Percentiles rank a stretch among this genome's conserved stretches.
phyloP scores from a whole-genome alignment of 257 asterid genomes.

The Scutellaria barbata region DNA sequence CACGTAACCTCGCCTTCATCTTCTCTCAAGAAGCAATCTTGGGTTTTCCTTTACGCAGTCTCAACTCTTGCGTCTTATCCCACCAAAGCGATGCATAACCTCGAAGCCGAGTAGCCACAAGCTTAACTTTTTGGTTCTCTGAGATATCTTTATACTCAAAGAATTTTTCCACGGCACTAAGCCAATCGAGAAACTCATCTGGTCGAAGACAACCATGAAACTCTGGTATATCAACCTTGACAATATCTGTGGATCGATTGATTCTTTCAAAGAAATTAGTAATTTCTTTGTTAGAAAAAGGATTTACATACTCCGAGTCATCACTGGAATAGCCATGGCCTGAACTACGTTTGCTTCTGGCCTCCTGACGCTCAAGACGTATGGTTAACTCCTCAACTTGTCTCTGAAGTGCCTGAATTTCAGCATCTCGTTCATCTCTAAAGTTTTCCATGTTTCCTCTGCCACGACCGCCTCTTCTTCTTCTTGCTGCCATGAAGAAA shows the following conservation, averaged over 20 bases:
- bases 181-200: conserved; percentile 26
- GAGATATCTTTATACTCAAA: conserved; percentile 3
- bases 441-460: conserved; percentile 13
- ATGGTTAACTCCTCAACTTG: conserved; percentile 33
- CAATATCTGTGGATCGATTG: not conserved
- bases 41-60: no score
- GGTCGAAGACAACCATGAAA: conserved; percentile 29
- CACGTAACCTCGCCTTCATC: not conserved
- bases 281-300: not conserved
- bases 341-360: conserved; percentile 27
- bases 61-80: not conserved
- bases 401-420: conserved; percentile 30
- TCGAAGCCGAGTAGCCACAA: conserved; percentile 14
- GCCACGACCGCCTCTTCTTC: conserved; percentile 23
- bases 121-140: conserved; percentile 14
- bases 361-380: conserved; percentile 30
- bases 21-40: not conserved
- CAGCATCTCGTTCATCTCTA: conserved; percentile 29
- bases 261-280: not conserved
- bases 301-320: conserved; percentile 21
- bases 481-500: conserved; percentile 9
- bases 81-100: conserved; percentile 32
- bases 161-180: not conserved
- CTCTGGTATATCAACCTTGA: conserved; percentile 2
- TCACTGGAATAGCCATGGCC: conserved; percentile 17